Percentiles rank a stretch among this genome's conserved stretches.
Conservation (phyloP, 306 rosid genomes). For the Betula pendula region DNA sequence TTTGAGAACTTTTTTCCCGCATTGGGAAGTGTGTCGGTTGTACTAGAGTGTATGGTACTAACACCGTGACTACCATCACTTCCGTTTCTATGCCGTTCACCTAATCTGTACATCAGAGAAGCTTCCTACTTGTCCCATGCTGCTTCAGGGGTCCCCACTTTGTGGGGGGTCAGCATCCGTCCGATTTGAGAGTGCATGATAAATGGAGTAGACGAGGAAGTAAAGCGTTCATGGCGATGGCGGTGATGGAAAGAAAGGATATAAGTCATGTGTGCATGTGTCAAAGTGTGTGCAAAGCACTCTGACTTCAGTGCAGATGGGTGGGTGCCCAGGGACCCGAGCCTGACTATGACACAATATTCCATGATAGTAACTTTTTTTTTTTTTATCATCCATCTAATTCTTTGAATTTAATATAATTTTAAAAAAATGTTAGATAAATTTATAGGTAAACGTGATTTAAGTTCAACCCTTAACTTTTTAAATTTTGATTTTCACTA, state of each 20-base stretch:
- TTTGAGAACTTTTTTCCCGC: background rate
- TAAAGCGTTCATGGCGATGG: background rate
- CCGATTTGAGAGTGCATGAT: slow-evolving; percentile 18
- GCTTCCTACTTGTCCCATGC: slow-evolving; percentile 32
- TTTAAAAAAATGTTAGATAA: too few species aligned
- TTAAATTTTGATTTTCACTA: too few species aligned
- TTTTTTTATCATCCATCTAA: too few species aligned
- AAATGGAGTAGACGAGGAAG: slow-evolving; percentile 12
- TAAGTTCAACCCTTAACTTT: too few species aligned
- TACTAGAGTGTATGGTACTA: slow-evolving; percentile 11
- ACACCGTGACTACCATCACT: slow-evolving; percentile 14
- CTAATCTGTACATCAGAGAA: slow-evolving; percentile 28
- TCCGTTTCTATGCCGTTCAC: slow-evolving; percentile 23
- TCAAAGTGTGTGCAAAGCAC: slow-evolving; percentile 23
- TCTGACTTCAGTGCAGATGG: background rate
- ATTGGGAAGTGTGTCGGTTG: slow-evolving; percentile 25
- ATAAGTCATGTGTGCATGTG: background rate
- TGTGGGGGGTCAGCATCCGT: background rate
- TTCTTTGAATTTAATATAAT: too few species aligned
- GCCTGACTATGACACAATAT: background rate
- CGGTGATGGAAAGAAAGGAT: background rate
- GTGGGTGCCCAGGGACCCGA: background rate
- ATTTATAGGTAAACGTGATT: too few species aligned
- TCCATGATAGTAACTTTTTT: too few species aligned
- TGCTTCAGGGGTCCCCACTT: background rate